Evolutionary conservation across 2,329 filamentous ascomycete genomes (phyloP), one percentile per base, ranked within the genome.

Genomic region (Teratosphaeriaceae sp.): DNA sequence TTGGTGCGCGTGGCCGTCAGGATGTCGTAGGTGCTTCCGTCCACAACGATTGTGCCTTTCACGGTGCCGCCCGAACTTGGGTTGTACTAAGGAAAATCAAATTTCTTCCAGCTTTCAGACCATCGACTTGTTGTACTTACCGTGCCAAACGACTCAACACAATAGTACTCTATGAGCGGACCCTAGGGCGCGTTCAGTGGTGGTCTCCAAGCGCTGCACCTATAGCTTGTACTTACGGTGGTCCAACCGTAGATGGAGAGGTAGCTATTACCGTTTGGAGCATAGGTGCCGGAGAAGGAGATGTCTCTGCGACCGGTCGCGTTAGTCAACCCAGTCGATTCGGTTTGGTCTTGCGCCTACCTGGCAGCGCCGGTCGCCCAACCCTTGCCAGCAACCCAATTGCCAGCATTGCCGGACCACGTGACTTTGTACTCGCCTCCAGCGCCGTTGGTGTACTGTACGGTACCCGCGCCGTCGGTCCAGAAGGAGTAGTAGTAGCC

Each of bases 81-180:
- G 34, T 71, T 66, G 54, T 75, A 70, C 37, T 66, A 68, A 55
- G 69, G 72, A 7, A 67, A 60, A n/a, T n/a, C n/a, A n/a, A n/a
- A n/a, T n/a, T n/a, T n/a, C n/a, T n/a, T n/a, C n/a, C n/a, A n/a
- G n/a, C n/a, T n/a, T n/a, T n/a, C n/a, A n/a, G n/a, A n/a, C n/a
- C n/a, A n/a, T n/a, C n/a, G n/a, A n/a, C n/a, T n/a, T n/a, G n/a
- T n/a, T n/a, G n/a, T n/a, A n/a, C n/a, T n/a, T n/a, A n/a, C n/a
- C n/a, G n/a, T n/a, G n/a, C n/a, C n/a, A n/a, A n/a, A n/a, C n/a
- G n/a, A n/a, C 46, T 79, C 76, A 50, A 78, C 66, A 45, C 79
- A 71, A 63, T 79, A 79, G 64, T 78, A 78, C 52, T 79, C 76
- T 55, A 78, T 65, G n/a, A 76, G 61, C n/a, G n/a, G n/a, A n/a